Percentiles rank a stretch among this genome's conserved stretches.
These are phyloP conservation scores for Boletus rex-veris DNA, from an alignment of 768 basidiomycete genomes.

Conservation along the genomic window DNA sequence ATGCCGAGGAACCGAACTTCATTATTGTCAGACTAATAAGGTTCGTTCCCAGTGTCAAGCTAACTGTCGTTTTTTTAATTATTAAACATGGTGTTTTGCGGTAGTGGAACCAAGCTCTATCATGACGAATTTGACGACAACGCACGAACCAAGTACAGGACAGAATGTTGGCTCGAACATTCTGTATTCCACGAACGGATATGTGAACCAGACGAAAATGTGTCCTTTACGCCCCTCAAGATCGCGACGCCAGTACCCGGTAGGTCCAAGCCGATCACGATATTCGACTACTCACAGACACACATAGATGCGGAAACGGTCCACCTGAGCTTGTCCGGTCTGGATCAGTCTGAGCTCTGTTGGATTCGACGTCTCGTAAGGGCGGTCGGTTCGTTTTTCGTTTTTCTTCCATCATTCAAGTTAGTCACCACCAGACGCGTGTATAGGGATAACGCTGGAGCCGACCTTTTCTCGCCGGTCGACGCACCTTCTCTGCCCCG, in stretches of 20 bases:
- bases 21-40: constrained; percentile 73
- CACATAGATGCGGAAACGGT: constrained; percentile 54
- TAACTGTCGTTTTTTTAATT: not conserved
- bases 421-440: not conserved
- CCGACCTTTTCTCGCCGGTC: constrained; percentile 60
- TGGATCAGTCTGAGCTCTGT: constrained; percentile 64
- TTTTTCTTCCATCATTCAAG: not conserved
- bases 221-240: constrained; percentile 66
- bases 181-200: constrained; percentile 77
- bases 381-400: constrained; percentile 17
- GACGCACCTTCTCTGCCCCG: constrained; percentile 81
- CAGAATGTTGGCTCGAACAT: constrained; percentile 92
- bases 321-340: constrained; percentile 67
- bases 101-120: constrained; percentile 69
- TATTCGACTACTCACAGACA: not conserved
- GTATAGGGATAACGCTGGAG: constrained; percentile 51
- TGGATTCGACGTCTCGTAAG: constrained; percentile 44
- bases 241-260: constrained; percentile 58
- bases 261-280: constrained; percentile 21
- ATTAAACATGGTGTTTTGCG: too few relatives aligned
- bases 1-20: constrained; percentile 55
- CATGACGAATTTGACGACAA: constrained; percentile 48
- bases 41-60: constrained; percentile 34
- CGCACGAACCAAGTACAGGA: constrained; percentile 60
- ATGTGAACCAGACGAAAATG: constrained; percentile 56